These are phyloP conservation scores for Aspergillus nidulans DNA, from an alignment of 495 filamentous ascomycete genomes.

Conservation along the genomic window DNA sequence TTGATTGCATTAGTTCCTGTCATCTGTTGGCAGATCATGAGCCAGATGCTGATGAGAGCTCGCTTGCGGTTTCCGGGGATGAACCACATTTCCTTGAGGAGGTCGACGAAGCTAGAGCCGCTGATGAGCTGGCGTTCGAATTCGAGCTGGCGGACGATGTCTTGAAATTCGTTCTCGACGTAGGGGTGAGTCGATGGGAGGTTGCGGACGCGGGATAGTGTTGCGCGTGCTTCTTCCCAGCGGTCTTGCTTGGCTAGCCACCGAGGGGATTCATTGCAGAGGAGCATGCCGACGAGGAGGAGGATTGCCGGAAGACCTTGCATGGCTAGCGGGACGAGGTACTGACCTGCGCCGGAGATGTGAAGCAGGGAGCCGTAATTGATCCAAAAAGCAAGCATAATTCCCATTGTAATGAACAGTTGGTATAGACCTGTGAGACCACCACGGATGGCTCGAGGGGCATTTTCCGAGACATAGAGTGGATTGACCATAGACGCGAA, in stretches of 20 bases:
- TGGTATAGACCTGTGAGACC: conserved; percentile 42
- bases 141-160: conserved; percentile 64
- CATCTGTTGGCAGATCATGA: conserved; percentile 54
- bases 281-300: conserved; percentile 47
- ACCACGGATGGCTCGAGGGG: conserved; percentile 38
- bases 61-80: conserved; percentile 37
- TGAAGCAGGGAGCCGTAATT: conserved; percentile 49
- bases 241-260: conserved; percentile 50
- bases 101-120: conserved; percentile 48
- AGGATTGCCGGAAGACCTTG: conserved; percentile 50
- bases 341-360: conserved; percentile 42
- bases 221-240: conserved; percentile 39
- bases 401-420: conserved; percentile 26
- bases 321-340: conserved; percentile 50
- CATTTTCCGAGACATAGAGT: conserved; percentile 48
- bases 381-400: conserved; percentile 43
- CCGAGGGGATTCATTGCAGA: conserved; percentile 51
- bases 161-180: conserved; percentile 56
- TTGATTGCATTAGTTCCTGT: conserved; percentile 48
- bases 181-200: conserved; percentile 32
- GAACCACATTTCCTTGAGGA: conserved; percentile 51
- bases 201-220: conserved; percentile 42
- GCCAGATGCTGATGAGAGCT: conserved; percentile 37
- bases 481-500: conserved; percentile 46
- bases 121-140: conserved; percentile 60